phyloP scores from a whole-genome alignment of 1,139 yeast species.

The Kurtzmaniella quercitrusa region DNA sequence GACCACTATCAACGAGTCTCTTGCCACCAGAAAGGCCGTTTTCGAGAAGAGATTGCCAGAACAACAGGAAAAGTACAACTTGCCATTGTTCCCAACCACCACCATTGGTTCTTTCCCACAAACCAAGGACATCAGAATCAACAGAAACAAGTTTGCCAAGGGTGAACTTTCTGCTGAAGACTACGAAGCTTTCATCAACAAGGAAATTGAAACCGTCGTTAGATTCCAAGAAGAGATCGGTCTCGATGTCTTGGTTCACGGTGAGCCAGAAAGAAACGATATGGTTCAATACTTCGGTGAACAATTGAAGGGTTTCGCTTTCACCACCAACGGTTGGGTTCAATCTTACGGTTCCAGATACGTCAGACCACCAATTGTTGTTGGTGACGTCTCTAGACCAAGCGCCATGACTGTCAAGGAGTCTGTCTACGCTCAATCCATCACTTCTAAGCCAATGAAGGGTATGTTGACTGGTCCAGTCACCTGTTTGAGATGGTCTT shows the following conservation, averaged over 20 bases:
- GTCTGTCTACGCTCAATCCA: conserved; percentile 97
- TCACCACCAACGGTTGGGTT: conserved; percentile 99
- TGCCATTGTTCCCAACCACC: conserved; percentile 99
- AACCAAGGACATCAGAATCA: conserved; percentile 97
- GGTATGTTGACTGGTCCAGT: conserved; percentile 99
- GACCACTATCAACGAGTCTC: conserved; percentile 70
- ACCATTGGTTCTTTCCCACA: conserved; percentile 99
- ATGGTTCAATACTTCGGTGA: conserved; percentile 99
- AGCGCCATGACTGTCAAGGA: conserved; percentile 98
- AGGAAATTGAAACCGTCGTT: conserved; percentile 93
- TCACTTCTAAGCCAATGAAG: conserved; percentile 94
- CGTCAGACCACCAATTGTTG: conserved; percentile 98
- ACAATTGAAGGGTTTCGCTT: conserved; percentile 95
- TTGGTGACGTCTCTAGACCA: conserved; percentile 99
- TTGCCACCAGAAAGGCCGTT: conserved; percentile 81
- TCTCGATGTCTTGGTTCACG: conserved; percentile 96
- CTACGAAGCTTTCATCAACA: conserved; percentile 92
- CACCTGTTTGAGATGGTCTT: conserved; percentile 99
- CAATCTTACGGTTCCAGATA: conserved; percentile 99
- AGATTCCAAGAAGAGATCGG: conserved; percentile 99
- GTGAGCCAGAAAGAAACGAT: conserved; percentile 99
- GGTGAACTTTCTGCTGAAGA: conserved; percentile 93
- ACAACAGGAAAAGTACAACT: conserved; percentile 83
- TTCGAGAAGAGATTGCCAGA: conserved; percentile 84
- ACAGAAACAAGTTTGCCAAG: conserved; percentile 97